Evolutionary conservation across 371 early-diverging fungal species (phyloP), one percentile per base, ranked within the genome.

Genomic region (Quaeritorhiza haematococci): DNA sequence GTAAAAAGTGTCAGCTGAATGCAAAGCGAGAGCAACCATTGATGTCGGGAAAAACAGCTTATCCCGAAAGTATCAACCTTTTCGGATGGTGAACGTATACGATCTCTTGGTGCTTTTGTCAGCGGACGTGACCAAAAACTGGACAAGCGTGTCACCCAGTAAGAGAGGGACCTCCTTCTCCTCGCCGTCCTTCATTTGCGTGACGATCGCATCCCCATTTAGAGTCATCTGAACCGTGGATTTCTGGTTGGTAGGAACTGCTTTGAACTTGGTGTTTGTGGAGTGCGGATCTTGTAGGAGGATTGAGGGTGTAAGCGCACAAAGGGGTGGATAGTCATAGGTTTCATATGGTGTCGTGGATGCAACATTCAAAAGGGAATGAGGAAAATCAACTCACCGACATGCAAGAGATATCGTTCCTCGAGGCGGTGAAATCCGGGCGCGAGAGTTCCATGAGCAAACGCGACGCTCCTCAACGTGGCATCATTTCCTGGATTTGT

Each of bases 381-480:
- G n/a, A n/a, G n/a, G n/a, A n/a, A n/a, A n/a, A n/a, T n/a, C n/a
- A 21, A 27, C 17, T 27, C 41, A 44, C 63, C 45, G 10, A 69
- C 43, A 3, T 49, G 43, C 1, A 73, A 29, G 4, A 58, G 33
- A 45, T 74, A 74, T 10, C 38, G 30, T 2, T 57, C 59, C 34
- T 69, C 71, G 10, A 33, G 23, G 6, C 56, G 49, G 15, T 65
- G 62, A 60, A 71, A 74, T 35, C 55, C 63, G 6, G 71, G 75
- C 15, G 42, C 7, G 21, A 69, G 42, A 4, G 23, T 33, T 1
- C 68, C 69, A 3, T 24, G 27, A 3, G 64, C 50, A 28, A 65
- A 49, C 13, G 41, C 29, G 2, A 74, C 15, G 8, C 23, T 43
- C 46, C 45, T 58, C 35, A 74, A 46, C 0, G 59, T 56, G n/a